phyloP scores from a whole-genome alignment of 2,329 filamentous ascomycete genomes.

The Xylaria sp. region DNA sequence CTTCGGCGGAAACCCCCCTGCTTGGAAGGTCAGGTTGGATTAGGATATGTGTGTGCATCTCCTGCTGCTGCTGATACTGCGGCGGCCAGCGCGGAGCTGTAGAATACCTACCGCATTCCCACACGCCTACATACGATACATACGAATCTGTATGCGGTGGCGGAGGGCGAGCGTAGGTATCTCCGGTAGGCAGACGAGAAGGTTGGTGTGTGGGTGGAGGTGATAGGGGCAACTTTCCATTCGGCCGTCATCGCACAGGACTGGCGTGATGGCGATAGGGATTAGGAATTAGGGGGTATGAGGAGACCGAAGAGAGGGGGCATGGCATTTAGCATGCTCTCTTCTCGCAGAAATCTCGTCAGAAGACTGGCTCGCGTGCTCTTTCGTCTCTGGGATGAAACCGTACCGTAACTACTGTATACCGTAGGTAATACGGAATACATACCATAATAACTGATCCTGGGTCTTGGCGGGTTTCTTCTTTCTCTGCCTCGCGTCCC shows the following conservation, averaged over 20 bases:
- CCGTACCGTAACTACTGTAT: too few relatives aligned
- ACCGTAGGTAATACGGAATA: too few relatives aligned
- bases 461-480: background rate
- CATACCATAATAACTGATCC: too few relatives aligned
- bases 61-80: constrained; percentile 33
- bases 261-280: background rate
- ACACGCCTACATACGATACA: too few relatives aligned
- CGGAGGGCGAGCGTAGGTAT: background rate
- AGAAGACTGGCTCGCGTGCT: too few relatives aligned
- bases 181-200: background rate
- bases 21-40: constrained; percentile 53
- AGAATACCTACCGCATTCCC: too few relatives aligned
- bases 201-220: background rate
- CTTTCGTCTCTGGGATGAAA: too few relatives aligned
- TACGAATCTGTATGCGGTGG: background rate
- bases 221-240: background rate
- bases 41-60: constrained; percentile 59
- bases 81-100: constrained; percentile 39
- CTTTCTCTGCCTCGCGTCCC: background rate
- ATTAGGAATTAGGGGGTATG: background rate
- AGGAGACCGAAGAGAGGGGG: too few relatives aligned
- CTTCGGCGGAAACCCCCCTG: constrained; percentile 44
- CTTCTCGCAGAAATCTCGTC: too few relatives aligned
- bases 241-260: background rate
- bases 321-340: too few relatives aligned